Evolutionary conservation across 768 basidiomycete species (phyloP).

Genomic region (Pleurotus giganteus): DNA sequence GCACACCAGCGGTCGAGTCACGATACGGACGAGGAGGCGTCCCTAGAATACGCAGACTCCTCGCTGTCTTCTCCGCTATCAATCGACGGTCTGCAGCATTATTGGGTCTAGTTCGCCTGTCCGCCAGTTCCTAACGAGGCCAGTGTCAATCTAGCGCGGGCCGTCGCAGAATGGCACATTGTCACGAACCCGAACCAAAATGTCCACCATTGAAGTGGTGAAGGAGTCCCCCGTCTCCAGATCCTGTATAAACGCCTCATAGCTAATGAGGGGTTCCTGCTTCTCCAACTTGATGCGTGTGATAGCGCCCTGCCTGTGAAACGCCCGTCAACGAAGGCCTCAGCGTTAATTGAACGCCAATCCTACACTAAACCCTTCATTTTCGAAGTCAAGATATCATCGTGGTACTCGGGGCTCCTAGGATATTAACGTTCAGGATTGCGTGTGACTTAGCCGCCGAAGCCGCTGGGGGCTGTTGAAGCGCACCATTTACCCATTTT

Average conservation of each 20-base stretch:
- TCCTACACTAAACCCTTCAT: constrained; percentile 76
- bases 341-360: neutral
- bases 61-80: constrained; percentile 67
- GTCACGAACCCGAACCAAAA: constrained; percentile 69
- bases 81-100: constrained; percentile 55
- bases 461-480: neutral
- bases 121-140: constrained; percentile 67
- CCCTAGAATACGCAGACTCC: constrained; percentile 56
- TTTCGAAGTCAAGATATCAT: constrained; percentile 73
- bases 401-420: constrained; percentile 72
- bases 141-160: constrained; percentile 5
- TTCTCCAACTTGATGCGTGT: constrained; percentile 67
- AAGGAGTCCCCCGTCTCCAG: constrained; percentile 80
- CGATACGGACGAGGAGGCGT: constrained; percentile 54
- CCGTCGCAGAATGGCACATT: neutral
- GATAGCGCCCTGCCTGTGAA: constrained; percentile 65
- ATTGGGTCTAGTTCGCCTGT: constrained; percentile 57
- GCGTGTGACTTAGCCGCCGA: constrained; percentile 6
- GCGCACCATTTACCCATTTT: constrained; percentile 75
- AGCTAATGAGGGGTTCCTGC: constrained; percentile 61
- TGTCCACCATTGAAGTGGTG: constrained; percentile 70
- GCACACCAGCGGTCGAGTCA: constrained; percentile 29
- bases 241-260: constrained; percentile 74
- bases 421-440: constrained; percentile 1
- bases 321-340: neutral